Evolutionary conservation across 257 asterid genomes (phyloP), one percentile per base, ranked within the genome.

Genomic region (Pogostemon cablin): DNA sequence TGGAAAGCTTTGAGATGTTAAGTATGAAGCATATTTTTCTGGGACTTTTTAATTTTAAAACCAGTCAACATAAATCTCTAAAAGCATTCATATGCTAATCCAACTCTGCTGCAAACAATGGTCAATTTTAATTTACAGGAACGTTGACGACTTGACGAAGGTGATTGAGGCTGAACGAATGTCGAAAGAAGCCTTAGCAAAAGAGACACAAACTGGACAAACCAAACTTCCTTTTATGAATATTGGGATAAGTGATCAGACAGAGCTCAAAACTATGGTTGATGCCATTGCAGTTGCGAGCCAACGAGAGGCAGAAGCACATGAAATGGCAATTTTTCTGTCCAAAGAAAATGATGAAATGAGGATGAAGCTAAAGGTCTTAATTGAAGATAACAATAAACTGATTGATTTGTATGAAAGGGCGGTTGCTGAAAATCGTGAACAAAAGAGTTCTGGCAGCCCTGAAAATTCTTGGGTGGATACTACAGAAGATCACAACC

Each of bases 231-330:
- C 81, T 7, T 61, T 79, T 15, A 56, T 74, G 32, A 83, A 75
- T 71, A 68, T 76, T 61, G 85, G 81, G 43, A 79, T 77, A 68
- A 72, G 84, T 80, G 96, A 89, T 78, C 96, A 87, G 69, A 69
- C 82, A 15, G 96, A 93, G 78, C 81, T 95, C 65, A 81, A 83
- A 82, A 84, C 96, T 3, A 89, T 95, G 93, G 98, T 95, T 44
- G 97, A 95, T 77, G 99, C 98, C 58, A 95, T 95, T 77, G 99
- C 96, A 50, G 86, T 90, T 58, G 98, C 98, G 62, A 95, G 96
- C 78, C 86, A 89, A 84, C 79, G 96, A 75, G 99, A 91, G 86
- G 96, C 97, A 57, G 92, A 95, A 82, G 96, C 96, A 59, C 96
- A 90, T 72, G 96, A 91, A 79, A 83, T 77, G 69, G 92, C 98